Base-by-base conservation (phyloP, 2,329 filamentous ascomycete species). In the Aureobasidium musti region DNA sequence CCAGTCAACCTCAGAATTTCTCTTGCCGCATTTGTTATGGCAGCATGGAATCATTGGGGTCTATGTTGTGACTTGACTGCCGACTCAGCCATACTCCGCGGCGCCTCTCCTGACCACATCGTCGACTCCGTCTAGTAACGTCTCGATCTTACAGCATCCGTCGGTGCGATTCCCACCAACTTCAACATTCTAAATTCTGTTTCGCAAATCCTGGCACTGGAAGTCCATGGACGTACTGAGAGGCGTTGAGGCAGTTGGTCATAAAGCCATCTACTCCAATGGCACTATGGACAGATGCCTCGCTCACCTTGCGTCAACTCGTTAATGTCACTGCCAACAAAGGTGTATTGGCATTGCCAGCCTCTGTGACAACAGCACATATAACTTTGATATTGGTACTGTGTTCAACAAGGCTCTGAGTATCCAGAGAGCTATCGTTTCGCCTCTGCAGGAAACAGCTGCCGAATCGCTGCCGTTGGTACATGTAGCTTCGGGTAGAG, bases 151-250 rank as follows among this genome's bases (percentile, higher is more conserved):
- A 70, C 67, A 11, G 63, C 60, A 4, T 47, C 59, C 8, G 67
- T 70, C 30, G 70, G 70, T 45, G 67, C 67, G 30, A 66, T 67
- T 1, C 68, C 70, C 1, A 65, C 70, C 61, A 69, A 70, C 67
- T 70, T 70, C 50, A 45, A 39, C 45, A 67, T 66, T 1, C 41
- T 28, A 4, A 68, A 71, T 33, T 68, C 70, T 5, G 70, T 70
- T 1, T 41, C 49, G 11, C 67, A 69, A 23, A 70, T 71, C 30
- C 35, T 70, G 28, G 59, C 60, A 8, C 43, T 65, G 3, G 69
- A n/a, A 71, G 53, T 65, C 70, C 1, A 53, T 11, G 6, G 70
- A 69, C n/a, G 70, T 71, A n/a, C 21, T 21, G 8, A 50, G 21
- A 17, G 47, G 47, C 8, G 47, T 50, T 14, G 47, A 50, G 28